Evolutionary conservation across 2,329 filamentous ascomycete genomes (phyloP).

Genomic region (Chrysoporthe deuterocubensis): DNA sequence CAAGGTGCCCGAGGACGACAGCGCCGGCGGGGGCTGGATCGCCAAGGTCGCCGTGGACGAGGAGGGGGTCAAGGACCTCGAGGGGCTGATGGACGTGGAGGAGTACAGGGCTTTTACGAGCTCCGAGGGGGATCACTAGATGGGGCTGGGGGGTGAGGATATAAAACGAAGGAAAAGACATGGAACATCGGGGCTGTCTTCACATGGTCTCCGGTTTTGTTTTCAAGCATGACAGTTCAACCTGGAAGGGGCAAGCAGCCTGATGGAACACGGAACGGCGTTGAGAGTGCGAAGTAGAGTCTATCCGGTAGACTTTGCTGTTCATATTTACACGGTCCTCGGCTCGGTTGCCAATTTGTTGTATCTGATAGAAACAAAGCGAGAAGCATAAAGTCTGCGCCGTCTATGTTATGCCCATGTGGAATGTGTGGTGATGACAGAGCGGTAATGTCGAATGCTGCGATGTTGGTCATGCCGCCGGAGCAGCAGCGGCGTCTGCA

Average conservation of each 20-base stretch:
- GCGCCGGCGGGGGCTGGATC: conserved; percentile 84
- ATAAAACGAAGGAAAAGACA: not conserved
- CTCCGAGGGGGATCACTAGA: conserved; percentile 44
- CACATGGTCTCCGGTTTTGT: not conserved
- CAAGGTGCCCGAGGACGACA: conserved; percentile 80
- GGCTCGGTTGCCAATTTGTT: conserved; percentile 13
- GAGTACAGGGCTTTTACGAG: conserved; percentile 78
- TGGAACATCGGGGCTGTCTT: not conserved
- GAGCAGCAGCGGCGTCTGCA: conserved; percentile 16
- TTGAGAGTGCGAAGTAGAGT: conserved; percentile 21
- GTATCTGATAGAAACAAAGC: conserved; percentile 1
- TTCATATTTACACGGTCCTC: conserved; percentile 23
- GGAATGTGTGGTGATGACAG: not conserved
- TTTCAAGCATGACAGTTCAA: conserved; percentile 37
- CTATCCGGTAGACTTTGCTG: conserved; percentile 9
- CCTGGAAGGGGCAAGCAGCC: conserved; percentile 31
- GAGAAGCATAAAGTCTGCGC: not conserved
- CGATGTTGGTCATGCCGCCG: conserved; percentile 11
- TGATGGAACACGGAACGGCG: conserved; percentile 23
- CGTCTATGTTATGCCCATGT: not conserved
- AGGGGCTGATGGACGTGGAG: conserved; percentile 75
- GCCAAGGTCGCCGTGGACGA: conserved; percentile 82
- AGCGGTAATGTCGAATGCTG: not conserved
- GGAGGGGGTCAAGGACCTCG: conserved; percentile 66
- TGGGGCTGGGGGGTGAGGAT: not conserved